A percentile compares a stretch with the other conserved stretches of the same genome.
phyloP scores from a whole-genome alignment of 805 yeast species.

The Lachancea waltii region DNA sequence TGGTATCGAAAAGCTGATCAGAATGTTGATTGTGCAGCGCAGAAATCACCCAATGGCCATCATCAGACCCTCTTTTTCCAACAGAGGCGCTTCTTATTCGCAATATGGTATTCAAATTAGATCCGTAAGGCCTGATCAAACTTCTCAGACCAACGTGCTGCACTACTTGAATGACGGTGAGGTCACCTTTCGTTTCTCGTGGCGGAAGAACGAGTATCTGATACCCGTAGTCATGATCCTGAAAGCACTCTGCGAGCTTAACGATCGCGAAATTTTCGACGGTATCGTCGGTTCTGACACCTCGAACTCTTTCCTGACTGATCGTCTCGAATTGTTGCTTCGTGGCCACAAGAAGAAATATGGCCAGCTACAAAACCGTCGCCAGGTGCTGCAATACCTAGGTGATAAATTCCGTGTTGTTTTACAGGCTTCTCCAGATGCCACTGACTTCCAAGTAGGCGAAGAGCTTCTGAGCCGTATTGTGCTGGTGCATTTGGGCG shows the following conservation, averaged over 20 bases:
- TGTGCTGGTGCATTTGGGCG: constrained; percentile 77
- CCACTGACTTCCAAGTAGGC: constrained; percentile 87
- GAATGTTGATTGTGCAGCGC: constrained; percentile 97
- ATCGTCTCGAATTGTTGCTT: constrained; percentile 89
- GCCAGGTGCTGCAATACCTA: constrained; percentile 86
- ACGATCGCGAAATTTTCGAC: constrained; percentile 92
- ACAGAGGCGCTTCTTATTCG: constrained; percentile 88
- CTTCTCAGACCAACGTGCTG: constrained; percentile 95
- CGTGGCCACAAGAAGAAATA: constrained; percentile 78
- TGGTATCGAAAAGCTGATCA: constrained; percentile 92
- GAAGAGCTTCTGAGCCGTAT: constrained; percentile 73
- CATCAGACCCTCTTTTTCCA: constrained; percentile 87
- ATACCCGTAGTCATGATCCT: constrained; percentile 90
- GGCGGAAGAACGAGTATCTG: constrained; percentile 93
- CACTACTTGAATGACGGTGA: constrained; percentile 95
- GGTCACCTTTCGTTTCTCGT: constrained; percentile 91
- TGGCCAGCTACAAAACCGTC: constrained; percentile 59
- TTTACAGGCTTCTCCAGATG: constrained; percentile 81
- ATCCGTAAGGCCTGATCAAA: constrained; percentile 92
- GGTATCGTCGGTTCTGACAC: constrained; percentile 90
- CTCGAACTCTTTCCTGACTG: constrained; percentile 87
- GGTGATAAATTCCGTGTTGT: constrained; percentile 96
- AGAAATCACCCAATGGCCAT: constrained; percentile 98
- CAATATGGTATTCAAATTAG: constrained; percentile 91
- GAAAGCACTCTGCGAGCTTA: constrained; percentile 84